Evolutionary conservation across 768 basidiomycete species (phyloP).

Genomic region (Kwoniella mangroviensis): DNA sequence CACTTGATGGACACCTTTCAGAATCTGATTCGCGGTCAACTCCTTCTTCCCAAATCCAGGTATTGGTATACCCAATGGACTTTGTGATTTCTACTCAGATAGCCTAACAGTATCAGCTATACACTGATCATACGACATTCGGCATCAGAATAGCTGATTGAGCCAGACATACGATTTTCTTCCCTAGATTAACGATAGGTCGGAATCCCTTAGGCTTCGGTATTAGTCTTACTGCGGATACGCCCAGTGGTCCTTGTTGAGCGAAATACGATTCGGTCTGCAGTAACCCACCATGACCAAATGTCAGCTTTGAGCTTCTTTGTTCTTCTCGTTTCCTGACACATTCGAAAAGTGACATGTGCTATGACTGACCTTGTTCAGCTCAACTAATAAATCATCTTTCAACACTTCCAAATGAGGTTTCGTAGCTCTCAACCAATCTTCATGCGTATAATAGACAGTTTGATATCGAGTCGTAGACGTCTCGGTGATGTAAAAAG

Average conservation of each 20-base stretch:
- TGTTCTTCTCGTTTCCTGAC: neutral
- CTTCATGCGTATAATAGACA: constrained; percentile 91
- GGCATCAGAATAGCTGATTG: neutral
- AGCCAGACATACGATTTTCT: constrained; percentile 35
- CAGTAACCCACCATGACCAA: neutral
- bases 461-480: constrained; percentile 79
- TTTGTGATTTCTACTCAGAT: constrained; percentile 7
- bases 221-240: constrained; percentile 65
- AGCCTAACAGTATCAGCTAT: constrained; percentile 1
- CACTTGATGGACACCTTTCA: constrained; percentile 83
- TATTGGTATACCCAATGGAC: constrained; percentile 23
- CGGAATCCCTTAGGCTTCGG: constrained; percentile 95
- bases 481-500: constrained; percentile 93
- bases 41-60: constrained; percentile 35
- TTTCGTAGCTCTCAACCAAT: constrained; percentile 81
- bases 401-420: constrained; percentile 81
- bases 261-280: constrained; percentile 39
- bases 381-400: constrained; percentile 69
- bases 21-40: constrained; percentile 82
- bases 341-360: neutral
- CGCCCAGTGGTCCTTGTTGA: constrained; percentile 41
- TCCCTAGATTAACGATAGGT: constrained; percentile 83
- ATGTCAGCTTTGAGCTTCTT: neutral
- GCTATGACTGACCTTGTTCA: constrained; percentile 67
- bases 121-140: neutral